These are phyloP conservation scores for Emmonsia crescens DNA, from an alignment of 2,329 filamentous ascomycete species.

Conservation along the genomic window DNA sequence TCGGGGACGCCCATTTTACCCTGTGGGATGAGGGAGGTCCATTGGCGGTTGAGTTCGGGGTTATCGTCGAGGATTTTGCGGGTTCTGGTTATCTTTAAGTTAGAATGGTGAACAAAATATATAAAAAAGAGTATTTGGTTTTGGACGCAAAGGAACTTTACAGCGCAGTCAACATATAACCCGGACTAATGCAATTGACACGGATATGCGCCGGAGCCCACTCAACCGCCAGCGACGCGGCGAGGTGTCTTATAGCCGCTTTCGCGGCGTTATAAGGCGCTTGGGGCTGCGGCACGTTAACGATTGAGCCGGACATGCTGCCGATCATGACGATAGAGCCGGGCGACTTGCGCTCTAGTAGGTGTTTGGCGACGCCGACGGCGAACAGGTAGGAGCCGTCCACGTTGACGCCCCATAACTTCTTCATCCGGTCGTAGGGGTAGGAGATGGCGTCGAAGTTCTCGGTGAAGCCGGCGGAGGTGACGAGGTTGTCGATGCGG, in stretches of 20 bases:
- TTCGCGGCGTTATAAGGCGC: constrained; percentile 89
- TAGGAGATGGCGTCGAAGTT: constrained; percentile 90
- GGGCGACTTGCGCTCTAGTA: constrained; percentile 67
- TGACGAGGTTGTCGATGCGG: constrained; percentile 84
- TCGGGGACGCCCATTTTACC: constrained; percentile 88
- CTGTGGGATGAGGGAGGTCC: constrained; percentile 83
- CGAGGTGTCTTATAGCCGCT: constrained; percentile 81
- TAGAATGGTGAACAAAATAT: no score
- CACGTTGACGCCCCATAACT: constrained; percentile 90
- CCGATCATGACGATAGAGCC: constrained; percentile 92
- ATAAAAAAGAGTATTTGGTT: no score
- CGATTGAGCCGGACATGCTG: constrained; percentile 86
- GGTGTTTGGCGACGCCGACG: constrained; percentile 69
- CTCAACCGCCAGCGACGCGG: constrained; percentile 79
- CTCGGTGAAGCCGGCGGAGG: constrained; percentile 92
- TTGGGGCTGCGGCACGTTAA: constrained; percentile 92
- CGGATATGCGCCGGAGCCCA: constrained; percentile 82
- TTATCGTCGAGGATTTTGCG: constrained; percentile 92
- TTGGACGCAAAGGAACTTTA: constrained; percentile 50
- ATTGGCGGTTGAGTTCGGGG: constrained; percentile 77
- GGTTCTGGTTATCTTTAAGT: constrained; percentile 45
- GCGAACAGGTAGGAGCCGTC: constrained; percentile 87
- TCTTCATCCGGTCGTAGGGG: constrained; percentile 80
- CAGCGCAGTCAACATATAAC: constrained; percentile 93
- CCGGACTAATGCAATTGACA: constrained; percentile 90